A percentile compares a stretch with the other conserved stretches of the same genome.
These are phyloP conservation scores for Cadophora gregata DNA, from an alignment of 2,329 filamentous ascomycete species.

Conservation along the genomic window DNA sequence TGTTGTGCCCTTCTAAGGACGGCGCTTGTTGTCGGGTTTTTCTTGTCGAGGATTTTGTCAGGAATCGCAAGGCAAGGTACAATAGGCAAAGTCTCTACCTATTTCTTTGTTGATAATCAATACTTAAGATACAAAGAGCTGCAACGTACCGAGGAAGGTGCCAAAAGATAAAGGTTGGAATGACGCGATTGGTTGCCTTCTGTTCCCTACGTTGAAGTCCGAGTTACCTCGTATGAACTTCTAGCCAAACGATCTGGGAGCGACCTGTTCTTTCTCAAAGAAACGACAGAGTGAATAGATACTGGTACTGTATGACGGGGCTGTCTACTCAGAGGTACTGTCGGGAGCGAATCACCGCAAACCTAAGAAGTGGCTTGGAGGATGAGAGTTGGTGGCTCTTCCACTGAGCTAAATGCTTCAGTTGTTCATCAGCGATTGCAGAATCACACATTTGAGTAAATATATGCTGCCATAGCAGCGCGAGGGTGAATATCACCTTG, in stretches of 20 bases:
- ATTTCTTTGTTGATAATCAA: no score
- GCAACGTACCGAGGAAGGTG: background rate
- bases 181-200: background rate
- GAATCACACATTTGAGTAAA: background rate
- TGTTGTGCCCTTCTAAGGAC: no score
- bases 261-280: background rate
- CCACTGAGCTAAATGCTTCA: background rate
- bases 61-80: no score
- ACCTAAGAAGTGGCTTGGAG: background rate
- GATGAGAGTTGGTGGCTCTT: background rate
- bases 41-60: no score
- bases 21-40: no score
- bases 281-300: no score
- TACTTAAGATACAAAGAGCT: background rate
- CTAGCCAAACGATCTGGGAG: background rate
- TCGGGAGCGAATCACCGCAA: background rate
- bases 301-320: background rate
- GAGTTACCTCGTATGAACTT: background rate
- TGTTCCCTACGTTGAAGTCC: background rate
- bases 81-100: no score
- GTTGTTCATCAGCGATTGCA: background rate
- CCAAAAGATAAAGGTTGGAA: background rate
- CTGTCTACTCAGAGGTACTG: slow-evolving; percentile 2
- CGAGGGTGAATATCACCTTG: no score
- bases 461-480: background rate